phyloP scores from a whole-genome alignment of 2,329 filamentous ascomycete species.

The Ilyonectria sp. region DNA sequence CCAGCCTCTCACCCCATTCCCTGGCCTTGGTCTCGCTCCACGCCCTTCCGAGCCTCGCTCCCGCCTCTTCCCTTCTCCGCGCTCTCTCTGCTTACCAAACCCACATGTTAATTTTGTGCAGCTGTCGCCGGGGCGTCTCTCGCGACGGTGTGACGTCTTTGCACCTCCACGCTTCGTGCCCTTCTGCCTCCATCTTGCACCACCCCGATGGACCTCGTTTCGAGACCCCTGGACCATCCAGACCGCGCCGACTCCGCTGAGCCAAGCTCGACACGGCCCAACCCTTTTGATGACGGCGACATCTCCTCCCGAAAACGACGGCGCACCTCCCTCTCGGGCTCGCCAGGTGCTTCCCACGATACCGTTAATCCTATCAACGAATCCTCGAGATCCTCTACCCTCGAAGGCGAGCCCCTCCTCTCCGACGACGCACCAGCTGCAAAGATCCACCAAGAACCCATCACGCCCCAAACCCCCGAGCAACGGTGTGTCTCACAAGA shows the following conservation, averaged over 20 bases:
- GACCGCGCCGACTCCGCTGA: slow-evolving; percentile 75
- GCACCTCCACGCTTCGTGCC: slow-evolving; percentile 62
- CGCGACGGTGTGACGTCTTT: slow-evolving; percentile 66
- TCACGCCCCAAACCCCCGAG: slow-evolving; percentile 62
- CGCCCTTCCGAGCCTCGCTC: slow-evolving; percentile 22
- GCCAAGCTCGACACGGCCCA: slow-evolving; percentile 73
- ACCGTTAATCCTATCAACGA: slow-evolving; percentile 53
- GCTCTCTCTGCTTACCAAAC: slow-evolving; percentile 50
- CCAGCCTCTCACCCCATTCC: slow-evolving; percentile 25
- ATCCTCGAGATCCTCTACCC: slow-evolving; percentile 52
- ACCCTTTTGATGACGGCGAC: slow-evolving; percentile 75
- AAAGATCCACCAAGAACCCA: slow-evolving; percentile 58
- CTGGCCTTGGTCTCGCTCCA: slow-evolving; percentile 15
- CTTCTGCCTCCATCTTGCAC: slow-evolving; percentile 51
- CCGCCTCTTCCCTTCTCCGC: slow-evolving; percentile 40
- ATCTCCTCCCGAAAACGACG: slow-evolving; percentile 72
- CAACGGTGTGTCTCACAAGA: slow-evolving; percentile 50
- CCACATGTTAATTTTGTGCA: slow-evolving; percentile 72
- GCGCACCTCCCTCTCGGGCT: slow-evolving; percentile 71
- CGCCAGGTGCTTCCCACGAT: slow-evolving; percentile 68
- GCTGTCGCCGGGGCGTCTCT: slow-evolving; percentile 68
- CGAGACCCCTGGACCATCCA: slow-evolving; percentile 65
- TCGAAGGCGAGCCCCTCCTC: slow-evolving; percentile 48
- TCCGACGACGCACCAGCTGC: slow-evolving; percentile 45
- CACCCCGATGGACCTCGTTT: slow-evolving; percentile 70